These are phyloP conservation scores for Saccharomyces paradoxus DNA, from an alignment of 805 yeast species.

Conservation along the genomic window DNA sequence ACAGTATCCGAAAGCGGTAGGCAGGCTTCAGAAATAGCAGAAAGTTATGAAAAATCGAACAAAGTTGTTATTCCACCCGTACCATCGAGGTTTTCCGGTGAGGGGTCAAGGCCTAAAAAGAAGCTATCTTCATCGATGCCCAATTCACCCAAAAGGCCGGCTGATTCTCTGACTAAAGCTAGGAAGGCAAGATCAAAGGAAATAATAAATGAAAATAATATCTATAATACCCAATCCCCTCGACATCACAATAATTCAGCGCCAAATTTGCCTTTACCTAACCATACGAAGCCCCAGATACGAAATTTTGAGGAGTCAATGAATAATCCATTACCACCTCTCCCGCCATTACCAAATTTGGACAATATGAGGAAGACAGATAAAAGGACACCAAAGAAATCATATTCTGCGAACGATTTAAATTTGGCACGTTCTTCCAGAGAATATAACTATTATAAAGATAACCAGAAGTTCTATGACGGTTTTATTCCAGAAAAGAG, in stretches of 20 bases:
- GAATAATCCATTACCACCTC: conserved; percentile 16
- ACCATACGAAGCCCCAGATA: neutral
- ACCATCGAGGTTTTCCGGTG: conserved; percentile 5
- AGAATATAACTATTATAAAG: conserved; percentile 10
- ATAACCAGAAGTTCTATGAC: conserved; percentile 13
- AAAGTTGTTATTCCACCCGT: conserved; percentile 7
- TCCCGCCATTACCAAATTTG: conserved; percentile 21
- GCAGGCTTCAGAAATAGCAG: neutral
- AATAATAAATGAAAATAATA: neutral
- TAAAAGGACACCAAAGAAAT: conserved; percentile 13
- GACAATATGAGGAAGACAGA: conserved; percentile 1
- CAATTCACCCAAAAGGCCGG: neutral
- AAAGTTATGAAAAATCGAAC: neutral
- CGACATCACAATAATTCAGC: neutral
- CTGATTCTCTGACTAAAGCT: neutral
- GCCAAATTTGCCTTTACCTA: neutral
- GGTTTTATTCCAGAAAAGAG: conserved; percentile 9
- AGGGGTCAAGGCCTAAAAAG: neutral
- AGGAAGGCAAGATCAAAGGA: neutral
- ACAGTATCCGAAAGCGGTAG: neutral
- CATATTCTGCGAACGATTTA: conserved; percentile 24
- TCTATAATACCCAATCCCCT: neutral
- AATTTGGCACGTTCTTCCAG: conserved; percentile 4
- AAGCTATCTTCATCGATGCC: neutral
- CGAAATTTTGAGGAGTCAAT: neutral